Percentiles rank a stretch among this genome's conserved stretches.
Conservation (phyloP, 2,329 filamentous ascomycete species). For the Alternaria sp. region DNA sequence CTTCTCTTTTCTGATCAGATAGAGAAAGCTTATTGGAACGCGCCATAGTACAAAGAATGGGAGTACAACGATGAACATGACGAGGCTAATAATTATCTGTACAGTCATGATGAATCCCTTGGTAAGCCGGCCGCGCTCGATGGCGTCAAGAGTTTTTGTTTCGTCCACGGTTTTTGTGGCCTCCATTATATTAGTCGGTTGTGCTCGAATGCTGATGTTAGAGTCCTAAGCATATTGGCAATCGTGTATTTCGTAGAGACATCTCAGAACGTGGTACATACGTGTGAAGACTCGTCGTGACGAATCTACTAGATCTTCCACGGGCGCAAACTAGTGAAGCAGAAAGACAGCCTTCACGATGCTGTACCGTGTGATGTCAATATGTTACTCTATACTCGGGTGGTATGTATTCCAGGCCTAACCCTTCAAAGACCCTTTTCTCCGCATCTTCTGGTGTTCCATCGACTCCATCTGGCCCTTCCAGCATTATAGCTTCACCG, state of each 20-base stretch:
- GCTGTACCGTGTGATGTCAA: constrained; percentile 30
- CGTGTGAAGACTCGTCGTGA: constrained; percentile 2
- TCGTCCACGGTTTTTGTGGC: background rate
- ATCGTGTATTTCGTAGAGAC: background rate
- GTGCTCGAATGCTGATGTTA: background rate
- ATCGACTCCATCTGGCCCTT: constrained; percentile 57
- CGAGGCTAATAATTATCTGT: background rate
- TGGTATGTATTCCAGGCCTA: constrained; percentile 65
- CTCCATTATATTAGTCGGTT: background rate
- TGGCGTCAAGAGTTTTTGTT: accelerated
- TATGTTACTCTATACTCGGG: constrained; percentile 57
- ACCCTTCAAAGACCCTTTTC: constrained; percentile 76
- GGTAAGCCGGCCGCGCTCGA: background rate
- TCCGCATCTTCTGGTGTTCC: constrained; percentile 75
- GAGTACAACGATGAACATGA: constrained; percentile 1
- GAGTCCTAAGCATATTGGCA: background rate
- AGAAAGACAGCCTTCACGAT: background rate
- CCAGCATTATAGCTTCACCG: constrained; percentile 76
- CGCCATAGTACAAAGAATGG: constrained; percentile 14
- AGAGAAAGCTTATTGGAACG: constrained; percentile 1
- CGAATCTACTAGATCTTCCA: too few relatives aligned
- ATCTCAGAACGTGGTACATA: background rate
- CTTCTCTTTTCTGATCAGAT: background rate
- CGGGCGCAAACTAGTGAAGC: background rate
- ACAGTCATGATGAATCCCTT: background rate